Base-by-base conservation (phyloP, 2,329 filamentous ascomycete species). In the Ophiostoma tasmaniense region DNA sequence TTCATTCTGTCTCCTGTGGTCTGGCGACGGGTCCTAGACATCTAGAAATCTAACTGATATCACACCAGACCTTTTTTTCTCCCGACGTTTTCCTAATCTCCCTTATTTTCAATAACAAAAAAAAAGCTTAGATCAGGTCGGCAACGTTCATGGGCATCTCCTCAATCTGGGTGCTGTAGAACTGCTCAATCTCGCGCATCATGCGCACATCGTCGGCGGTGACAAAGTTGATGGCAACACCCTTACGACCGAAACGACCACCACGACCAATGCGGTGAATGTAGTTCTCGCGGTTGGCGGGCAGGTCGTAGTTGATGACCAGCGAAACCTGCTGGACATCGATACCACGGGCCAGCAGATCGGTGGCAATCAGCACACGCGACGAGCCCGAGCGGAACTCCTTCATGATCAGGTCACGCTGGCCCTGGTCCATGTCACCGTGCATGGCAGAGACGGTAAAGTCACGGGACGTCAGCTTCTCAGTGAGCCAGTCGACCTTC, bases 221-320 rank as follows among this genome's bases (percentile, higher is more conserved):
- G 81, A 99, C 95, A 81, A 99, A 99, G 92, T 99, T 99, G 88
- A 99, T 99, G 78, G 95, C 95, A 81, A 99, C 95, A 90, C 95
- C 95, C 90, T 99, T 99, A 82, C 95, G 93, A 82, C 95, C 95
- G 85, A 99, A 99, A 86, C 95, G 93, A 84, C 95, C 95, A 85
- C 93, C 93, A 89, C 95, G 94, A 88, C 95, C 95, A 79, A 99
- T 99, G 80, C 95, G 91, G 85, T 99, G 95, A 79, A 99, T 99
- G 89, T 99, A 99, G 89, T 98, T 99, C 86, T 99, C 95, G 78
- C 94, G 93, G 88, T 98, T 98, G 82, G 93, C 92, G 75, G 95
- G 95, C 69, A 99, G 86, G 81, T 99, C 95, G 84, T 99, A 99
- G 90, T 99, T 99, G 88, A 99, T 99, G 84, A 99, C 95, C 80